Evolutionary conservation across 345 rosid genomes (phyloP).

Genomic region (Aquilaria yunnanensis): DNA sequence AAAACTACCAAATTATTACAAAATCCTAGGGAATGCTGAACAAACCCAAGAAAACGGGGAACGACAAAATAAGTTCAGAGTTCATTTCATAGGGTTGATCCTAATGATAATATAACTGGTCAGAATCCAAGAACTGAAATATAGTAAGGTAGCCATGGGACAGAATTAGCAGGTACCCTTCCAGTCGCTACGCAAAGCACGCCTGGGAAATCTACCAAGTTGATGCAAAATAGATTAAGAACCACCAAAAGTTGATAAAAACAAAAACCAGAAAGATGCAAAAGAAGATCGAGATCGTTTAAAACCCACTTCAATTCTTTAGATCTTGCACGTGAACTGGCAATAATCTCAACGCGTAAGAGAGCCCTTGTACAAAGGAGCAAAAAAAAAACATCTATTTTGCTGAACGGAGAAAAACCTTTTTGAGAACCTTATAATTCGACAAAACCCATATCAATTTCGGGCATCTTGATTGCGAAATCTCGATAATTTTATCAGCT

Average conservation of each 20-base stretch:
- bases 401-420: background rate
- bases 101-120: too few relatives aligned
- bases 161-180: too few relatives aligned
- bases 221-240: background rate
- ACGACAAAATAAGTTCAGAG: too few relatives aligned
- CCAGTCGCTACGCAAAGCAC: too few relatives aligned
- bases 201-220: too few relatives aligned
- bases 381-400: background rate
- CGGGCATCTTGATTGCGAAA: background rate
- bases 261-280: background rate
- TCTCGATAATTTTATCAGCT: background rate
- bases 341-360: background rate
- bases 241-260: background rate
- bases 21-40: too few relatives aligned
- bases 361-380: background rate
- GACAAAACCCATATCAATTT: background rate
- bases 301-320: background rate
- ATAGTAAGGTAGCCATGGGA: too few relatives aligned
- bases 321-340: background rate
- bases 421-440: background rate
- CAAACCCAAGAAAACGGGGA: too few relatives aligned
- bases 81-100: too few relatives aligned
- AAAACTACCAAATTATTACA: conserved; percentile 9
- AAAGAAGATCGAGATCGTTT: background rate
- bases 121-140: too few relatives aligned